Conservation (phyloP, 305 asterid species). For the Stenogyne calaminthoides region DNA sequence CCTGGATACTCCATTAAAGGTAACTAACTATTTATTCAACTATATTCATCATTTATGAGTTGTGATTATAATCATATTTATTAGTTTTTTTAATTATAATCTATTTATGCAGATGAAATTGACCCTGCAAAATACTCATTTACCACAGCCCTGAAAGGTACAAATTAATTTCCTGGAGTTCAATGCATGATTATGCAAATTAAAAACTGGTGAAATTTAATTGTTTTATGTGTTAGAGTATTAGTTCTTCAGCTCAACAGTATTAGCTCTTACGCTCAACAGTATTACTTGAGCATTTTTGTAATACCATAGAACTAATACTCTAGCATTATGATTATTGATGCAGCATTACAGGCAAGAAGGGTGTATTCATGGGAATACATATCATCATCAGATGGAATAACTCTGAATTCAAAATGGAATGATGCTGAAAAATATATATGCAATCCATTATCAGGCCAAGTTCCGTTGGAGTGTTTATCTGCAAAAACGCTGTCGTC, state of each 20-base stretch:
- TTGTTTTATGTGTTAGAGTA: too few relatives aligned
- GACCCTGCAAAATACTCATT: slow-evolving; percentile 96
- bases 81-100: too few relatives aligned
- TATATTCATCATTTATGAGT: background rate
- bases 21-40: slow-evolving; percentile 25
- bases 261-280: too few relatives aligned
- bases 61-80: background rate
- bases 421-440: slow-evolving; percentile 94
- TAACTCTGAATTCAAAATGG: slow-evolving; percentile 83
- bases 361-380: slow-evolving; percentile 68
- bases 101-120: slow-evolving; percentile 61
- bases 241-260: too few relatives aligned
- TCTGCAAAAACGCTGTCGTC: slow-evolving; percentile 74
- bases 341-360: slow-evolving; percentile 82
- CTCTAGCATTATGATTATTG: background rate
- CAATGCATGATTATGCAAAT: too few relatives aligned
- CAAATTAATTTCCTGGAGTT: background rate
- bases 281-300: too few relatives aligned
- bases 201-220: too few relatives aligned
- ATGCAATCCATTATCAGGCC: slow-evolving; percentile 87
- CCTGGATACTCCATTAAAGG: slow-evolving; percentile 79
- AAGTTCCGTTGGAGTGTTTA: slow-evolving; percentile 86
- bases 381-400: slow-evolving; percentile 60
- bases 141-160: slow-evolving; percentile 83
- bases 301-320: too few relatives aligned